phyloP scores from a whole-genome alignment of 148 eudicot genomes.

The Nyssa sinensis region DNA sequence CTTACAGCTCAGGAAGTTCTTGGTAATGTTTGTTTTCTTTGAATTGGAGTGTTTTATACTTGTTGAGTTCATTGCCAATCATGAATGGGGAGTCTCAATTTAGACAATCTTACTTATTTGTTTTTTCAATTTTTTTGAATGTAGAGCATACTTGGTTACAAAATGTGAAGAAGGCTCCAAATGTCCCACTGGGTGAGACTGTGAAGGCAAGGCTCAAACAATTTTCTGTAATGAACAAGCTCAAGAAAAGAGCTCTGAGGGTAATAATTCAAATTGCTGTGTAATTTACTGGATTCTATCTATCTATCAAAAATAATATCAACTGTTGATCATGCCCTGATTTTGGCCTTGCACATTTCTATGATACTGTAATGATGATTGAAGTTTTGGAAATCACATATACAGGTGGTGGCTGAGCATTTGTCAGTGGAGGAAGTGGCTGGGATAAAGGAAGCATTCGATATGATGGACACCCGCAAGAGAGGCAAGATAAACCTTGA shows the following conservation, averaged over 20 bases:
- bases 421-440: slow-evolving; percentile 75
- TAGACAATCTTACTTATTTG: too few species aligned
- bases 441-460: slow-evolving; percentile 74
- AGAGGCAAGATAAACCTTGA: slow-evolving; percentile 63
- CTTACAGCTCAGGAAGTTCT: slow-evolving; percentile 75
- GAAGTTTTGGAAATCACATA: slow-evolving; percentile 9
- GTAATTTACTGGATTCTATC: not conserved
- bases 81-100: not conserved
- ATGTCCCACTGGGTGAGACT: slow-evolving; percentile 77
- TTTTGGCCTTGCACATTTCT: not conserved
- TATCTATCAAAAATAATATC: not conserved
- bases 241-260: slow-evolving; percentile 81
- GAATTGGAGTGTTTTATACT: not conserved
- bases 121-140: slow-evolving; percentile 6
- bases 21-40: slow-evolving; percentile 39
- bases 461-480: slow-evolving; percentile 58
- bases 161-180: slow-evolving; percentile 75
- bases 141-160: slow-evolving; percentile 85
- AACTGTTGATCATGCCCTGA: not conserved
- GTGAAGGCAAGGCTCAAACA: slow-evolving; percentile 88
- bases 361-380: not conserved
- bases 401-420: slow-evolving; percentile 89
- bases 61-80: not conserved
- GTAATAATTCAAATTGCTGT: slow-evolving; percentile 24
- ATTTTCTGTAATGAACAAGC: slow-evolving; percentile 89